Conservation (phyloP, 495 filamentous ascomycete genomes). For the Parathielavia hyrcaniae region DNA sequence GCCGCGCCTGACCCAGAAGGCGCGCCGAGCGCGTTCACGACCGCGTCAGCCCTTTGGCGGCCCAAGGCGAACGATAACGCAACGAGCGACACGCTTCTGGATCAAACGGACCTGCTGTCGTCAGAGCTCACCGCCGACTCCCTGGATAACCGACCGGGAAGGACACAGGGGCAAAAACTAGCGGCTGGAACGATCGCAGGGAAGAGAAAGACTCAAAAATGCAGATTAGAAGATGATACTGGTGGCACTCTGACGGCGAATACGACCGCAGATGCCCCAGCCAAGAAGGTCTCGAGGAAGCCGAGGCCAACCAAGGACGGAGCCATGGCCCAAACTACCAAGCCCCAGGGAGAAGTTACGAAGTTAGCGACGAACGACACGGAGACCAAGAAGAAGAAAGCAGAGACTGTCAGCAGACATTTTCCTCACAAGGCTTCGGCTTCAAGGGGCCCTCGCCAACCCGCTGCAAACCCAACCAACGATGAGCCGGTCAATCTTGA, state of each 20-base stretch:
- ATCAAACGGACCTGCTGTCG: background rate
- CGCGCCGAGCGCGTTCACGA: conserved; percentile 36
- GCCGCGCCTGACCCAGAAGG: conserved; percentile 31
- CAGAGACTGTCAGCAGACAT: conserved; percentile 34
- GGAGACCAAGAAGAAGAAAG: conserved; percentile 25
- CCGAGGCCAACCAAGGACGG: conserved; percentile 16
- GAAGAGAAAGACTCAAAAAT: background rate
- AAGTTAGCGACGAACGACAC: conserved; percentile 30
- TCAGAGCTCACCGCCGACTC: background rate
- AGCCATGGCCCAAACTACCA: conserved; percentile 26
- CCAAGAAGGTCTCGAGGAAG: conserved; percentile 14
- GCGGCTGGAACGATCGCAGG: background rate
- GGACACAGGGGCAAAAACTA: background rate
- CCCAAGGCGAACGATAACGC: conserved; percentile 2
- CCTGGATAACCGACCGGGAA: too few relatives aligned
- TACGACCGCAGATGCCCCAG: background rate
- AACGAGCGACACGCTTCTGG: background rate
- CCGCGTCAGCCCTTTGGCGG: conserved; percentile 35
- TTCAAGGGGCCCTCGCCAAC: conserved; percentile 4
- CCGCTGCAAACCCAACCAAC: conserved; percentile 7
- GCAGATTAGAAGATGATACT: background rate
- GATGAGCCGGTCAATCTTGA: conserved; percentile 34
- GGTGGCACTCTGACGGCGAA: background rate
- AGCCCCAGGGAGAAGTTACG: conserved; percentile 32
- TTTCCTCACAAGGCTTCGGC: conserved; percentile 27